Conservation (phyloP, 371 early-diverging fungal genomes). For the Mucor irregularis region DNA sequence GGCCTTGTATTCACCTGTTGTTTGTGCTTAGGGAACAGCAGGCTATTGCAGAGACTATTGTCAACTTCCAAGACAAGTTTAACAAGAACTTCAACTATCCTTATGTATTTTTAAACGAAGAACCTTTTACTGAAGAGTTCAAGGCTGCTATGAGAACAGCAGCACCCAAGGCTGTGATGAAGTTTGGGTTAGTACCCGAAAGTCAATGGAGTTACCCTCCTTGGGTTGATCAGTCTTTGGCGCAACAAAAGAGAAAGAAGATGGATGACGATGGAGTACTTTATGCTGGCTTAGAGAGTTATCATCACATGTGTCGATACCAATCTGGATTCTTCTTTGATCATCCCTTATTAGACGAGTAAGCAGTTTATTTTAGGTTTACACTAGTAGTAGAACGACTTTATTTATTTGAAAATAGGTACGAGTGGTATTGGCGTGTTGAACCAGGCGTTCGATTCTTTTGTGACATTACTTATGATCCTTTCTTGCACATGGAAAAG, state of each 20-base stretch:
- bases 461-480: conserved; percentile 86
- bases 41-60: conserved; percentile 40
- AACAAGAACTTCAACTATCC: conserved; percentile 54
- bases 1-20: conserved; percentile 9
- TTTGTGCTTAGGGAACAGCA: conserved; percentile 34
- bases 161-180: conserved; percentile 56
- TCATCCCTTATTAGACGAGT: conserved; percentile 78
- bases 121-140: conserved; percentile 50
- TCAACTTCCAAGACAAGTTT: conserved; percentile 47
- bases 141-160: conserved; percentile 37
- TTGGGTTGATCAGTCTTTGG: conserved; percentile 51
- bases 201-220: conserved; percentile 77
- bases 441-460: conserved; percentile 83
- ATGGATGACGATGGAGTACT: conserved; percentile 38
- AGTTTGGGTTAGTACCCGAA: conserved; percentile 71
- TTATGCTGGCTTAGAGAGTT: conserved; percentile 48
- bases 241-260: conserved; percentile 48
- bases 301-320: conserved; percentile 74
- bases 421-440: conserved; percentile 91
- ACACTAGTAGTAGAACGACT: too few species aligned
- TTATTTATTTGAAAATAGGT: too few species aligned
- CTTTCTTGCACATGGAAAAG: conserved; percentile 76
- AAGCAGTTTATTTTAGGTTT: too few species aligned
- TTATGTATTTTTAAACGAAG: conserved; percentile 50
- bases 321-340: conserved; percentile 90